Conservation (phyloP, 139 green algal species). For the Nannochloris sp. region DNA sequence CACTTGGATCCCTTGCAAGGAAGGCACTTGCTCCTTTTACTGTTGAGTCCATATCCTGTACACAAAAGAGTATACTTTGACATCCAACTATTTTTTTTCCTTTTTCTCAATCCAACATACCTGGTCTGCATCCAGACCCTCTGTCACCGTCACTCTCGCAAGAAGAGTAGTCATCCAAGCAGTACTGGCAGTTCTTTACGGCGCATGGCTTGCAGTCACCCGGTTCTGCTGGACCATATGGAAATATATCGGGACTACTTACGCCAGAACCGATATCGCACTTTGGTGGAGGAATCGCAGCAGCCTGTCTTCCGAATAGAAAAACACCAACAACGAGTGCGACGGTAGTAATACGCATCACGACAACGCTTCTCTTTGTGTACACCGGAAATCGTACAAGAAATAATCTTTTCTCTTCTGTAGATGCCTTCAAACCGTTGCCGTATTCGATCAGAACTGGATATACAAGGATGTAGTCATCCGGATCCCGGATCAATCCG, state of each 20-base stretch:
- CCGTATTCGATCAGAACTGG: too few species aligned
- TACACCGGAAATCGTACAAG: too few species aligned
- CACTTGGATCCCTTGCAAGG: neutral
- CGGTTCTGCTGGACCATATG: neutral
- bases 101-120: neutral
- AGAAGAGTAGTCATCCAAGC: neutral
- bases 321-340: too few species aligned
- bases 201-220: neutral
- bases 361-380: too few species aligned
- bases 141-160: neutral
- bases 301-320: neutral
- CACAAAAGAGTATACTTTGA: neutral
- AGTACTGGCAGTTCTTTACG: neutral
- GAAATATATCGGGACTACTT: neutral
- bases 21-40: neutral
- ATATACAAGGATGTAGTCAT: too few species aligned
- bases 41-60: neutral
- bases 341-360: too few species aligned
- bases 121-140: neutral
- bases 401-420: too few species aligned
- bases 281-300: neutral
- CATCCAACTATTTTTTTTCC: neutral
- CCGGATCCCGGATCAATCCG: too few species aligned
- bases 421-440: too few species aligned
- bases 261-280: neutral